Percentiles rank a stretch among this genome's conserved stretches.
Conservation (phyloP, 2,329 filamentous ascomycete species). For the Ilyonectria mors-panacis region DNA sequence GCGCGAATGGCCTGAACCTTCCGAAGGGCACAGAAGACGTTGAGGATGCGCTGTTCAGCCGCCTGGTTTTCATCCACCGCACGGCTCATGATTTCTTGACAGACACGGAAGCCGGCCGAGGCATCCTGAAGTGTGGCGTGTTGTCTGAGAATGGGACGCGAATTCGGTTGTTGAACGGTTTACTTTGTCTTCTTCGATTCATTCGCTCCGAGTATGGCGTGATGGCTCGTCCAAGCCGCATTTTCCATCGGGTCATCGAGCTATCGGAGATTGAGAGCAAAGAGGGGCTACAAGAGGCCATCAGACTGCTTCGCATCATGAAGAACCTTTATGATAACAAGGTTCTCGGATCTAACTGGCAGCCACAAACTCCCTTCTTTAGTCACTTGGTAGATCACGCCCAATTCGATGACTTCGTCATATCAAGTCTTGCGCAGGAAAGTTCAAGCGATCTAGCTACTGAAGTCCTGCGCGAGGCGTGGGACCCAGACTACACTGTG, state of each 20-base stretch:
- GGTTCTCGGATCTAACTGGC: background rate
- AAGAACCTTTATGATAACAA: background rate
- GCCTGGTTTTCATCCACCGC: background rate
- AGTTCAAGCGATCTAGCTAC: background rate
- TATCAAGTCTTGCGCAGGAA: background rate
- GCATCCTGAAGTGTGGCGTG: background rate
- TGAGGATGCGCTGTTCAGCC: background rate
- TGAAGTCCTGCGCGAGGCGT: slow-evolving; percentile 7
- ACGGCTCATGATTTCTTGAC: slow-evolving; percentile 7
- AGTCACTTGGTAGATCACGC: background rate
- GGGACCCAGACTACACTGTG: background rate
- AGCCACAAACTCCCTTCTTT: background rate
- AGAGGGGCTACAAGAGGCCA: background rate
- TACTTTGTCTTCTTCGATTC: background rate
- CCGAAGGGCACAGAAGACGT: background rate
- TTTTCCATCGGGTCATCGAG: background rate
- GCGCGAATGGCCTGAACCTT: background rate
- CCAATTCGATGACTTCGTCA: background rate
- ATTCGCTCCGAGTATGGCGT: slow-evolving; percentile 1
- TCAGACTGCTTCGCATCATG: background rate
- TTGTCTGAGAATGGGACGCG: background rate
- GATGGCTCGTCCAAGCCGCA: too few relatives aligned
- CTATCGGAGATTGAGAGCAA: background rate
- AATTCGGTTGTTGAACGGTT: background rate
- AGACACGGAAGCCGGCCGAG: background rate